Percentiles rank a stretch among this genome's conserved stretches.
Conservation (phyloP, 2,329 filamentous ascomycete genomes). For the Fonsecaea pedrosoi region DNA sequence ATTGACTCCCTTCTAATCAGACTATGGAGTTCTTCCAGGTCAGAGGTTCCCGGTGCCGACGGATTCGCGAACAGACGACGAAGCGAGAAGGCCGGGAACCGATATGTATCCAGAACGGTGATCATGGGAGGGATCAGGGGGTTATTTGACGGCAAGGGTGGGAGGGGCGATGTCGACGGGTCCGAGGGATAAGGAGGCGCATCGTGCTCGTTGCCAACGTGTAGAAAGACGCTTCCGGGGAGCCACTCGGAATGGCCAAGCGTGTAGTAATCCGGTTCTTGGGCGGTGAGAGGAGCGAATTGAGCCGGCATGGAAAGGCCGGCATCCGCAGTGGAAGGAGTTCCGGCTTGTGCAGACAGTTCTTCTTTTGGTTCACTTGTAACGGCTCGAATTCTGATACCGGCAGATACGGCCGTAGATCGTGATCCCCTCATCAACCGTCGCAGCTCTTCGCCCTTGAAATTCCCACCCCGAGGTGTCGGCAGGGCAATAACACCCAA, state of each 20-base stretch:
- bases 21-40: slow-evolving; percentile 10
- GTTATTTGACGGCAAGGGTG: slow-evolving; percentile 18
- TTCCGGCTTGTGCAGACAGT: not conserved
- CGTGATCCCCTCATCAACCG: not conserved
- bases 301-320: not conserved
- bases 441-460: slow-evolving; percentile 14
- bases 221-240: slow-evolving; percentile 30
- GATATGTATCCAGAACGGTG: slow-evolving; percentile 25
- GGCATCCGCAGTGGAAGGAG: not conserved
- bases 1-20: not conserved
- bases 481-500: slow-evolving; percentile 16
- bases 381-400: not conserved
- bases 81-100: slow-evolving; percentile 36
- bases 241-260: slow-evolving; percentile 24
- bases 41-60: not conserved
- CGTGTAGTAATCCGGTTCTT: slow-evolving; percentile 2
- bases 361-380: not conserved
- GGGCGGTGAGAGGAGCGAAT: too few species aligned
- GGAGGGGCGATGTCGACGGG: slow-evolving; percentile 6
- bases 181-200: not conserved
- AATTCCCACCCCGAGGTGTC: slow-evolving; percentile 8
- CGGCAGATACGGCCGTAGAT: not conserved
- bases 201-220: slow-evolving; percentile 21
- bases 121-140: slow-evolving; percentile 36
- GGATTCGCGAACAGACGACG: slow-evolving; percentile 20